Conservation (phyloP, 2,329 filamentous ascomycete genomes). For the Cyphellophora attinorum region DNA sequence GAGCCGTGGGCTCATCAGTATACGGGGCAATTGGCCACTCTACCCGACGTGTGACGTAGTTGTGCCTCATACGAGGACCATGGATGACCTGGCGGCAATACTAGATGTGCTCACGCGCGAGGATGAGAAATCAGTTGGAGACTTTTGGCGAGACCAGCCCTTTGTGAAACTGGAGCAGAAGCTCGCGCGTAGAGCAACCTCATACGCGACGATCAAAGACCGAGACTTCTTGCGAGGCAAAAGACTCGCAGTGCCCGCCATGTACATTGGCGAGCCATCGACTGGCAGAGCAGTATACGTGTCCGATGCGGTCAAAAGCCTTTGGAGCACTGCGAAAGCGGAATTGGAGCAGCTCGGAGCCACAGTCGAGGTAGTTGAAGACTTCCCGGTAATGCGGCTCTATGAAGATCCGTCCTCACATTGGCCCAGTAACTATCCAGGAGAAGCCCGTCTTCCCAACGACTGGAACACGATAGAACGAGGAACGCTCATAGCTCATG, state of each 20-base stretch:
- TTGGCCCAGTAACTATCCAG: neutral
- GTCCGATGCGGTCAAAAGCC: slow-evolving; percentile 5
- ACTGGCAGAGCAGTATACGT: slow-evolving; percentile 5
- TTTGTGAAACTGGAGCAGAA: slow-evolving; percentile 28
- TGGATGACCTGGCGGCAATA: slow-evolving; percentile 41
- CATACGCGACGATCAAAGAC: slow-evolving; percentile 24
- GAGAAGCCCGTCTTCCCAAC: slow-evolving; percentile 25
- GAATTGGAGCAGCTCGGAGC: slow-evolving; percentile 24
- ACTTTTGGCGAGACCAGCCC: slow-evolving; percentile 47
- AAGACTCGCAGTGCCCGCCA: slow-evolving; percentile 31
- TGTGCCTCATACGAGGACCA: slow-evolving; percentile 42
- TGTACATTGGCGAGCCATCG: slow-evolving; percentile 4
- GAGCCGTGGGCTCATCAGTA: slow-evolving; percentile 42
- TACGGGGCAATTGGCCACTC: slow-evolving; percentile 45
- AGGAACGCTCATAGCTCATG: slow-evolving; percentile 39
- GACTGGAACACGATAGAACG: slow-evolving; percentile 40
- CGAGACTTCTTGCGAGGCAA: slow-evolving; percentile 6
- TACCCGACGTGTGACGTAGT: slow-evolving; percentile 48
- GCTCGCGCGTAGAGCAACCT: slow-evolving; percentile 23
- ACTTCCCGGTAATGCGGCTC: slow-evolving; percentile 23
- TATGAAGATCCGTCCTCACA: slow-evolving; percentile 20
- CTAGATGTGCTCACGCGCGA: slow-evolving; percentile 38
- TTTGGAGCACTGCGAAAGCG: slow-evolving; percentile 23
- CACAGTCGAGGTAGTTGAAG: slow-evolving; percentile 20
- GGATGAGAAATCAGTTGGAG: slow-evolving; percentile 33